A percentile compares a stretch with the other conserved stretches of the same genome.
phyloP scores from a whole-genome alignment of 352 stramenopile species.

The Plasmopara muralis region DNA sequence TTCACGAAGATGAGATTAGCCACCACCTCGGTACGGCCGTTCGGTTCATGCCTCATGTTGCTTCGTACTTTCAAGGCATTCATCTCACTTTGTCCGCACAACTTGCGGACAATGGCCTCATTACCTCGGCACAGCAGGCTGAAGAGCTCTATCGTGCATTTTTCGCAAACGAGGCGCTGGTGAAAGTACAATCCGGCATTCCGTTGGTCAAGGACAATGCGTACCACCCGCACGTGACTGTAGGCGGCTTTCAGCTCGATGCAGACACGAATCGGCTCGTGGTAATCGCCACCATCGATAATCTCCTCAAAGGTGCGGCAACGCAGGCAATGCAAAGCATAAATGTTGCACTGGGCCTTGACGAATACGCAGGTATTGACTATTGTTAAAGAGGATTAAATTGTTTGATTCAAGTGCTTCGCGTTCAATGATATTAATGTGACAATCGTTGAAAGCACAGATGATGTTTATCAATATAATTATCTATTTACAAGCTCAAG shows the following conservation, averaged over 20 bases:
- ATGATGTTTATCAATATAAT: no score
- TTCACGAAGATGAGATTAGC: slow-evolving; percentile 84
- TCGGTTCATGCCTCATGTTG: slow-evolving; percentile 92
- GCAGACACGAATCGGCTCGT: slow-evolving; percentile 77
- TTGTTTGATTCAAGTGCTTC: no score
- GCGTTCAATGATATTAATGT: no score
- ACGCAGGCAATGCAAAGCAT: slow-evolving; percentile 94
- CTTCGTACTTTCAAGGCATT: slow-evolving; percentile 91
- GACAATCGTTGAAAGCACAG: no score
- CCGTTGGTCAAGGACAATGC: slow-evolving; percentile 77
- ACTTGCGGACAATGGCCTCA: slow-evolving; percentile 44
- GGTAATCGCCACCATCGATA: slow-evolving; percentile 89
- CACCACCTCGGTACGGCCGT: slow-evolving; percentile 75
- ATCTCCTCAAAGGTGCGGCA: slow-evolving; percentile 91
- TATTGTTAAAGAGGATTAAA: slow-evolving; percentile 15
- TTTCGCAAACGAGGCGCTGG: slow-evolving; percentile 80
- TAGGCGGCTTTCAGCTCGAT: slow-evolving; percentile 88
- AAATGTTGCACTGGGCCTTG: slow-evolving; percentile 88
- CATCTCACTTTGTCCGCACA: slow-evolving; percentile 85
- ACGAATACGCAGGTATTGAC: slow-evolving; percentile 76
- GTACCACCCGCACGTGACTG: slow-evolving; percentile 62
- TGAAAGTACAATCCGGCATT: slow-evolving; percentile 66
- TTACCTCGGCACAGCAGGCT: slow-evolving; percentile 59
- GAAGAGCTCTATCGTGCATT: slow-evolving; percentile 71
- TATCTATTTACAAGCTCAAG: neutral